Conservation (phyloP, 306 rosid species). For the Medicago arabica region DNA sequence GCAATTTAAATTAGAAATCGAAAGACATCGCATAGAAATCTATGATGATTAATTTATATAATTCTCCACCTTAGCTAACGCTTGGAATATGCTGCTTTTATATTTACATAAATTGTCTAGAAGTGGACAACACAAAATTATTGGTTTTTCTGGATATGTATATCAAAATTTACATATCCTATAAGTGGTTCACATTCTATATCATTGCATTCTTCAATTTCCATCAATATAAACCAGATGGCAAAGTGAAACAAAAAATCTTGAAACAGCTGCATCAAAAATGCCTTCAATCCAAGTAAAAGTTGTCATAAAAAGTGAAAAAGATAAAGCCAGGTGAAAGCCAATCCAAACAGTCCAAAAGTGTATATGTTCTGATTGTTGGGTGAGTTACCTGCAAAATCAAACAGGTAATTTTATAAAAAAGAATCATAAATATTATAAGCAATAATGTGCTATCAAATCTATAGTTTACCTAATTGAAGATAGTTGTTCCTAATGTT, state of each 20-base stretch:
- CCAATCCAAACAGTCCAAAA: constrained; percentile 50
- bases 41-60: too few species aligned
- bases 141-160: too few species aligned
- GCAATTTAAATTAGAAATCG: neutral
- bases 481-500: constrained; percentile 76
- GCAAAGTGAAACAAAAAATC: too few species aligned
- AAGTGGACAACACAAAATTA: too few species aligned
- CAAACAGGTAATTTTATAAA: neutral
- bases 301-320: constrained; percentile 44
- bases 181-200: constrained; percentile 3
- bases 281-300: constrained; percentile 35
- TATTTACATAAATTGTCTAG: too few species aligned
- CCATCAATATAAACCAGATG: constrained; percentile 33
- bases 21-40: neutral
- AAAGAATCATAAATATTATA: neutral
- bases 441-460: constrained; percentile 15
- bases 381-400: constrained; percentile 65
- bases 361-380: constrained; percentile 36
- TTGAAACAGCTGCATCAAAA: constrained; percentile 21
- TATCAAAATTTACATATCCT: too few species aligned
- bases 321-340: constrained; percentile 51
- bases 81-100: too few species aligned
- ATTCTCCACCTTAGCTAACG: too few species aligned
- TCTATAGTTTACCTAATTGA: constrained; percentile 58
- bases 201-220: constrained; percentile 37